Evolutionary conservation across 805 yeast species (phyloP), one percentile per base, ranked within the genome.

Genomic region (Ogataea glucozyma): DNA sequence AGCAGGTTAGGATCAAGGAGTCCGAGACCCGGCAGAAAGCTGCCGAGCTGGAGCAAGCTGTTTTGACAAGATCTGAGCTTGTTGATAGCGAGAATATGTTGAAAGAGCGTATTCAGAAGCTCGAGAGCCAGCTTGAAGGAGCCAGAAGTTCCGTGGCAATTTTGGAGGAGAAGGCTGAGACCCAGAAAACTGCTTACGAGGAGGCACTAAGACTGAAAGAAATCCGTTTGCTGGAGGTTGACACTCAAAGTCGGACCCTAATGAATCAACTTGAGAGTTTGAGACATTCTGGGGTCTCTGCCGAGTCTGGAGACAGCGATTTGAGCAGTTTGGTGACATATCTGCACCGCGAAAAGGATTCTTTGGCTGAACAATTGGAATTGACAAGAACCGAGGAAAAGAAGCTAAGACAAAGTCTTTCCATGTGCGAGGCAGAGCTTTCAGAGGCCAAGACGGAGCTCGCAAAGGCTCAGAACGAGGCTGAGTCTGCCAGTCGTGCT

Each of bases 321-420:
- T 56, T 73, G 49, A 70, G 72, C 30, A 81, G 82, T 48, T 72
- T 88, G 20, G 65, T 88, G 26, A 58, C 72, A 1, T 81, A 75
- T 53, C 66, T 88, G 44, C 81, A 90, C 34, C 79, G 83, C 47
- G 95, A 87, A 51, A 85, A 83, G 54, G 95, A 88, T 48, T 69
- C 82, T 4, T 71, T 81, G 1, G 83, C 79, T 36, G 73, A 80
- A 7, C 85, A 81, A 52, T 66, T 79, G 22, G 78, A 76, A 34
- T 65, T 69, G 27, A 62, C 75, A 3, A 58, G 64, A 9, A 77
- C 79, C 44, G 93, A 85, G 52, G 72, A 73, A 43, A 70, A 67
- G 26, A 67, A 76, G 27, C 62, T 81, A 21, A 73, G 77, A 48
- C 78, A 76, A 45, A 72, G 73, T 27, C 65, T 84, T 31, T 70